Conservation (phyloP, 148 eudicot genomes). For the Tetragonia tetragonoides region DNA sequence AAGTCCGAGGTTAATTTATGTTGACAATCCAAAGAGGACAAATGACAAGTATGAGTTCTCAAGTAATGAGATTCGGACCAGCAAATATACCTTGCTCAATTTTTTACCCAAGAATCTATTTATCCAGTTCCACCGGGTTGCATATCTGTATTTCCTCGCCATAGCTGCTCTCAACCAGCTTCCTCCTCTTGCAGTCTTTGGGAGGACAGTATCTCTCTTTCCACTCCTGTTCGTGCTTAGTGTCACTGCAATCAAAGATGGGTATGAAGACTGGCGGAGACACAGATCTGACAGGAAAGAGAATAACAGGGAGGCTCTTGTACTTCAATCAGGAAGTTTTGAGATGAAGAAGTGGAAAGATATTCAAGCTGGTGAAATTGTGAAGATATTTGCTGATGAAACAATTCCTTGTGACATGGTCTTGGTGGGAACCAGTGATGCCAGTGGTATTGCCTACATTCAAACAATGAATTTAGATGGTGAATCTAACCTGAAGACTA, state of each 20-base stretch:
- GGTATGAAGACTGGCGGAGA: slow-evolving; percentile 97
- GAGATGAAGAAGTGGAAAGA: slow-evolving; percentile 65
- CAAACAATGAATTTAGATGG: slow-evolving; percentile 98
- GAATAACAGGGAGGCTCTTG: slow-evolving; percentile 72
- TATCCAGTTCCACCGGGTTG: slow-evolving; percentile 92
- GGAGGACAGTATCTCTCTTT: slow-evolving; percentile 85
- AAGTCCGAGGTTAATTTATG: slow-evolving; percentile 50
- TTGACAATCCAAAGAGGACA: slow-evolving; percentile 73
- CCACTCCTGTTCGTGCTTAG: slow-evolving; percentile 88
- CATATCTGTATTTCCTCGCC: slow-evolving; percentile 82
- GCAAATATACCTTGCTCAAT: slow-evolving; percentile 75
- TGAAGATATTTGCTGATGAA: slow-evolving; percentile 72
- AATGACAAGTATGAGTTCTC: slow-evolving; percentile 68
- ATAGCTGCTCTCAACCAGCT: slow-evolving; percentile 94
- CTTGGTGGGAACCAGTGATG: slow-evolving; percentile 78
- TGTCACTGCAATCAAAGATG: slow-evolving; percentile 94
- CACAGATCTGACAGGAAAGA: slow-evolving; percentile 88
- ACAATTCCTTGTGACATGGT: slow-evolving; percentile 91
- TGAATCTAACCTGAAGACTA: slow-evolving; percentile 92
- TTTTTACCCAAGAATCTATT: slow-evolving; percentile 93
- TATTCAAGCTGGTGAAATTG: slow-evolving; percentile 79
- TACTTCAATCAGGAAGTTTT: slow-evolving; percentile 61
- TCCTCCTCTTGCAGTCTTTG: slow-evolving; percentile 96
- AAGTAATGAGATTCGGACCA: slow-evolving; percentile 78
- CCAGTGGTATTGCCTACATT: slow-evolving; percentile 87